Percentiles rank a stretch among this genome's conserved stretches.
These are phyloP conservation scores for Monilinia vaccinii-corymbosi DNA, from an alignment of 2,329 filamentous ascomycete species.

Conservation along the genomic window DNA sequence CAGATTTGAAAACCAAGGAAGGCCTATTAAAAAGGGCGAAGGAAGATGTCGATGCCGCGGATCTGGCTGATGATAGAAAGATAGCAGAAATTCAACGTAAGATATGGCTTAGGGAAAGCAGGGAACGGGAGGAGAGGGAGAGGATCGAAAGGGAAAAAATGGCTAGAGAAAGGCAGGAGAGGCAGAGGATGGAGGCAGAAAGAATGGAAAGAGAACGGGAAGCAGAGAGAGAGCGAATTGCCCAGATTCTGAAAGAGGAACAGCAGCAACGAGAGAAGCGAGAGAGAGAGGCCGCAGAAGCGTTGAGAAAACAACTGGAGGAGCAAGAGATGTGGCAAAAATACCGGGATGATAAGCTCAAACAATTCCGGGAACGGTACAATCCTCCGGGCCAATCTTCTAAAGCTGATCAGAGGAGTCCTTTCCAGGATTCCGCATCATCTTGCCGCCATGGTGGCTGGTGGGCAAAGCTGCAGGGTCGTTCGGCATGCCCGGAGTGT, in stretches of 20 bases:
- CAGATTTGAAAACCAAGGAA: constrained; percentile 16
- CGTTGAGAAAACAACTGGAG: constrained; percentile 13
- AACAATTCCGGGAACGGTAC: no score
- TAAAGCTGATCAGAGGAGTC: not conserved
- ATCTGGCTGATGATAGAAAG: constrained; percentile 13
- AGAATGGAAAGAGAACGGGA: not conserved
- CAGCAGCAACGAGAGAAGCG: constrained; percentile 11
- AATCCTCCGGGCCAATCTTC: not conserved
- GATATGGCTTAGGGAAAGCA: constrained; percentile 11
- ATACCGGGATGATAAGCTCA: not conserved
- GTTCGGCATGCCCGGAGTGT: constrained; percentile 15
- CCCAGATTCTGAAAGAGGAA: constrained; percentile 10
- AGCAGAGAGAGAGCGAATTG: not conserved
- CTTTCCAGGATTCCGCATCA: not conserved
- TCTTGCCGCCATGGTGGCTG: constrained; percentile 16
- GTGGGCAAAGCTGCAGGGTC: constrained; percentile 20
- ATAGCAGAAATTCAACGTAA: constrained; percentile 6
- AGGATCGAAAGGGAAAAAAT: constrained; percentile 6
- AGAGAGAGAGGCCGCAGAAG: constrained; percentile 13
- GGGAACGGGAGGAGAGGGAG: constrained; percentile 9
- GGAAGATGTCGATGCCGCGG: constrained; percentile 11
- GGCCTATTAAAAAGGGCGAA: constrained; percentile 1
- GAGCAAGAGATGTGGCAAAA: constrained; percentile 11
- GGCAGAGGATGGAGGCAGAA: not conserved
- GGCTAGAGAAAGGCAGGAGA: not conserved